Conservation (phyloP, 2,329 filamentous ascomycete species). For the Penicillium sclerotigenum region DNA sequence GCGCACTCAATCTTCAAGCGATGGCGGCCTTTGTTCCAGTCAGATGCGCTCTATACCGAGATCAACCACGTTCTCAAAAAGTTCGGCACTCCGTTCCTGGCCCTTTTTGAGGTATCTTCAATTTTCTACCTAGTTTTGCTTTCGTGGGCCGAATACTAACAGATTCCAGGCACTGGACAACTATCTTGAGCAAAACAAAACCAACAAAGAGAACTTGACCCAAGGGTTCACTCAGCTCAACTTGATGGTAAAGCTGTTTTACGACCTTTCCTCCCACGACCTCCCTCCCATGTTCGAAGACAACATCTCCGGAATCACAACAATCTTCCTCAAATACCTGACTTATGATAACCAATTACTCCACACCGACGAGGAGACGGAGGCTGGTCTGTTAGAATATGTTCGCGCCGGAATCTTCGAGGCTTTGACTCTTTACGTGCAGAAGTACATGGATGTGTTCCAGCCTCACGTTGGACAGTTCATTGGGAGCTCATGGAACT, state of each 20-base stretch:
- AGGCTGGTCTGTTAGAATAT: slow-evolving; percentile 78
- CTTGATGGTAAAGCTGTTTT: slow-evolving; percentile 85
- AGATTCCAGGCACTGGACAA: slow-evolving; percentile 44
- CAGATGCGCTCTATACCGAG: slow-evolving; percentile 87
- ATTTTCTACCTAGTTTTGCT: not conserved
- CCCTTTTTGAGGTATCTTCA: slow-evolving; percentile 65
- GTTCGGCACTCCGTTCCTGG: slow-evolving; percentile 80
- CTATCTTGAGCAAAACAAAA: slow-evolving; percentile 68
- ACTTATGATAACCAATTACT: slow-evolving; percentile 82
- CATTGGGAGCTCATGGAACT: slow-evolving; percentile 83
- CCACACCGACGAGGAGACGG: slow-evolving; percentile 81
- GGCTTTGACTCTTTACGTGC: slow-evolving; percentile 79
- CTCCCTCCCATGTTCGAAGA: slow-evolving; percentile 93
- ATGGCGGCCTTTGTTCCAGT: slow-evolving; percentile 91
- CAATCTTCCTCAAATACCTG: slow-evolving; percentile 86
- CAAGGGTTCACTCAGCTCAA: slow-evolving; percentile 82
- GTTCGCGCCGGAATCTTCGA: slow-evolving; percentile 95
- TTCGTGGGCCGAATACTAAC: slow-evolving; percentile 11
- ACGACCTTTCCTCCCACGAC: slow-evolving; percentile 96
- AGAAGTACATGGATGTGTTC: slow-evolving; percentile 96
- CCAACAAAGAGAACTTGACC: slow-evolving; percentile 70
- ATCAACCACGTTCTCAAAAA: slow-evolving; percentile 91
- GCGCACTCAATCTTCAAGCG: slow-evolving; percentile 97
- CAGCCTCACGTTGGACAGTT: slow-evolving; percentile 75
- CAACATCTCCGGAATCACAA: slow-evolving; percentile 71